Conservation (phyloP, 2,329 filamentous ascomycete species). For the Cryphonectria parasitica region DNA sequence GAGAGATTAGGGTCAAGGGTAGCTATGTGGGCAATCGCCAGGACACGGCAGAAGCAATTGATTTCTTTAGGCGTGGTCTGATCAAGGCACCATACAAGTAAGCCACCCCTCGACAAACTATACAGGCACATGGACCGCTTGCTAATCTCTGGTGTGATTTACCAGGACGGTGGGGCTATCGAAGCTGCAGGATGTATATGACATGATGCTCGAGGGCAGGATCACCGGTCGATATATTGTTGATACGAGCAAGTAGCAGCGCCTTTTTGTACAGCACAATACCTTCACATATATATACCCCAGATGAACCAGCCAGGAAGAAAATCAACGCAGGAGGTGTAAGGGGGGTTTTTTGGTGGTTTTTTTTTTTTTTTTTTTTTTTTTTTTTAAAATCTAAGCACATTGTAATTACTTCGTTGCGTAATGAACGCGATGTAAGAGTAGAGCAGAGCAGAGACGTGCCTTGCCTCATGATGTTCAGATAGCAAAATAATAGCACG, state of each 20-base stretch:
- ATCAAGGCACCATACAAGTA: conserved; percentile 85
- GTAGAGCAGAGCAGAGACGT: too few relatives aligned
- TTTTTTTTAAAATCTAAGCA: too few relatives aligned
- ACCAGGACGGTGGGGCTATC: conserved; percentile 70
- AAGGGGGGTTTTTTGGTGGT: too few relatives aligned
- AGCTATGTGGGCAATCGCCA: conserved; percentile 92
- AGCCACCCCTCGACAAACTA: background rate
- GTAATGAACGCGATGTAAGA: too few relatives aligned
- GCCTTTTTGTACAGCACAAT: too few relatives aligned
- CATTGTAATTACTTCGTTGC: too few relatives aligned
- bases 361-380: too few relatives aligned
- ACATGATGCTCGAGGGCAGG: conserved; percentile 70
- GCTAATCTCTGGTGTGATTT: conserved; percentile 33
- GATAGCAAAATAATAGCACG: too few relatives aligned
- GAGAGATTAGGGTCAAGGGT: conserved; percentile 91
- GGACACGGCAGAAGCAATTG: conserved; percentile 85
- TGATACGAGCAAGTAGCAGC: conserved; percentile 66
- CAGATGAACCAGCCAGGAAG: too few relatives aligned
- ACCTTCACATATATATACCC: too few relatives aligned
- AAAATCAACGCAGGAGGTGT: too few relatives aligned
- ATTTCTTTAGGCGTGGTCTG: conserved; percentile 82
- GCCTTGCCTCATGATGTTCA: too few relatives aligned
- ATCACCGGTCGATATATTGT: conserved; percentile 79
- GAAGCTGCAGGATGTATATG: conserved; percentile 77
- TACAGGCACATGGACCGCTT: background rate